These are phyloP conservation scores for Iberis pinnata DNA, from an alignment of 345 rosid genomes.

Conservation along the genomic window DNA sequence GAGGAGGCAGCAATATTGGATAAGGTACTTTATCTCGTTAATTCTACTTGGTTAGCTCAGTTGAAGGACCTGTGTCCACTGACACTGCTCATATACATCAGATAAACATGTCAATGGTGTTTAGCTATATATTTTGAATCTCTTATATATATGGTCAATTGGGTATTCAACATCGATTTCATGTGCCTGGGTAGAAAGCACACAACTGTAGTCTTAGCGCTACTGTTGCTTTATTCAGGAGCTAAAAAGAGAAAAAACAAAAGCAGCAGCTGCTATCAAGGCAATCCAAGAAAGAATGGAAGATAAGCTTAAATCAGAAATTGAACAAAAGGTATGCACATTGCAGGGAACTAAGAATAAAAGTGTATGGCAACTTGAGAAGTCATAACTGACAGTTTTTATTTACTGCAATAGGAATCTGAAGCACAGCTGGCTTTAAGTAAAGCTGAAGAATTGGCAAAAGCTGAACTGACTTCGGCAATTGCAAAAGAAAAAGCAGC, in stretches of 20 bases:
- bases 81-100: constrained; percentile 8
- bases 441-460: constrained; percentile 59
- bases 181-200: constrained; percentile 1
- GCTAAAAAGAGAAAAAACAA: constrained; percentile 80
- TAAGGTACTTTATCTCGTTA: constrained; percentile 50
- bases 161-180: constrained; percentile 1
- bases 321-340: constrained; percentile 66
- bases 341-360: constrained; percentile 6
- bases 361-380: constrained; percentile 2
- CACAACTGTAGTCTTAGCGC: not conserved
- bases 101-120: constrained; percentile 8
- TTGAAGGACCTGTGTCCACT: not conserved
- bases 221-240: constrained; percentile 51
- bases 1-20: constrained; percentile 95
- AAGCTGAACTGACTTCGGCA: constrained; percentile 70
- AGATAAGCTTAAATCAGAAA: constrained; percentile 64
- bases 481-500: constrained; percentile 75
- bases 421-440: constrained; percentile 57
- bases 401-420: constrained; percentile 53
- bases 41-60: constrained; percentile 4
- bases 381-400: constrained; percentile 23
- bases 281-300: constrained; percentile 79
- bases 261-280: constrained; percentile 77
- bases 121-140: constrained; percentile 1
- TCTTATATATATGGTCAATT: not conserved